Evolutionary conservation across 306 rosid genomes (phyloP).

Genomic region (Casuarina equisetifolia): DNA sequence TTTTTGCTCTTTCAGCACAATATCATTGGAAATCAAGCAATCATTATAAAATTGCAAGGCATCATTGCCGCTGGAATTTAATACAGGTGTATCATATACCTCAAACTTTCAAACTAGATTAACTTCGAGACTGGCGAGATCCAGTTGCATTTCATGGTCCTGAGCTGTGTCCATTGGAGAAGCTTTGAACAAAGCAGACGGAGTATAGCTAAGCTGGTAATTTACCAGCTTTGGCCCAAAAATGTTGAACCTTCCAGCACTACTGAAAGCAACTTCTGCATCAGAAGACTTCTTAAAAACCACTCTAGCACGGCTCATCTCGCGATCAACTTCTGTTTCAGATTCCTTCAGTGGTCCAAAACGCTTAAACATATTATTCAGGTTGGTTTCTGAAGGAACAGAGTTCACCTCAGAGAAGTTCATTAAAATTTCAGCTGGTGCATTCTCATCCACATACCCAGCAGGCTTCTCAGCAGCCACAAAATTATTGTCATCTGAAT

Average conservation of each 20-base stretch:
- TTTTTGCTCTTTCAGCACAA: not conserved
- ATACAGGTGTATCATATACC: constrained; percentile 38
- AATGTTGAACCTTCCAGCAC: constrained; percentile 89
- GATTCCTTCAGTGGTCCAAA: constrained; percentile 89
- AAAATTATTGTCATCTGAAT: constrained; percentile 38
- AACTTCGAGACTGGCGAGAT: constrained; percentile 63
- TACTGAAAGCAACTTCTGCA: constrained; percentile 81
- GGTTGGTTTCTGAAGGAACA: constrained; percentile 72
- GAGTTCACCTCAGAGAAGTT: constrained; percentile 81
- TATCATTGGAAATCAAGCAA: constrained; percentile 11
- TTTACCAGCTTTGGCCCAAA: constrained; percentile 75
- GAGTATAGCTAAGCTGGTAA: constrained; percentile 84
- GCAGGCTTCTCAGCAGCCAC: constrained; percentile 59
- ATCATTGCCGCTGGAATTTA: constrained; percentile 5
- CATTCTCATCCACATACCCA: constrained; percentile 65
- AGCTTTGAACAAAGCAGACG: constrained; percentile 63
- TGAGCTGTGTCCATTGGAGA: constrained; percentile 54
- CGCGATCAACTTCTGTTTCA: constrained; percentile 90
- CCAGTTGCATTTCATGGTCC: constrained; percentile 87
- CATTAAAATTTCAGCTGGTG: constrained; percentile 89
- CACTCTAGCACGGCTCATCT: constrained; percentile 90
- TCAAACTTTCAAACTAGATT: constrained; percentile 49
- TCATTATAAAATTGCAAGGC: constrained; percentile 12
- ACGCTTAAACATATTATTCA: constrained; percentile 83
- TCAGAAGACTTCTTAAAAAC: constrained; percentile 75